A percentile compares a stretch with the other conserved stretches of the same genome.
phyloP scores from a whole-genome alignment of 768 basidiomycete species.

The Clitopilus passeckerianus region DNA sequence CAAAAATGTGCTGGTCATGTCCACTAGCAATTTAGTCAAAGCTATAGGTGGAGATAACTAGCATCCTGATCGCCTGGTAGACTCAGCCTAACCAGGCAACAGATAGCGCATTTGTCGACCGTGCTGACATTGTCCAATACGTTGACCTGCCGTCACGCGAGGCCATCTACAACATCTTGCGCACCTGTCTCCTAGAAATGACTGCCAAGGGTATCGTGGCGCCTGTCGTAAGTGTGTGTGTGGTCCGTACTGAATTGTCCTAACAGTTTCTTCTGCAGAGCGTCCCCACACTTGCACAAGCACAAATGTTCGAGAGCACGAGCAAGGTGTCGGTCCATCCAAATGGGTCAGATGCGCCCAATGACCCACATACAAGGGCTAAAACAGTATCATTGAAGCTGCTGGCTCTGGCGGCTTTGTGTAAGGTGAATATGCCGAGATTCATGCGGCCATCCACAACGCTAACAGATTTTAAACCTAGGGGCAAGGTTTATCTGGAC shows the following conservation, averaged over 20 bases:
- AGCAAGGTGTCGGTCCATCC: slow-evolving; percentile 17
- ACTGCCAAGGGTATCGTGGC: slow-evolving; percentile 67
- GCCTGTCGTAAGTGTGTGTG: slow-evolving; percentile 42
- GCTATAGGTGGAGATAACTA: slow-evolving; percentile 69
- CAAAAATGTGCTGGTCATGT: slow-evolving; percentile 94
- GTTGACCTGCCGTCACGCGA: slow-evolving; percentile 87
- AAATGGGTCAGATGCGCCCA: slow-evolving; percentile 1
- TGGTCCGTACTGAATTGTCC: background rate
- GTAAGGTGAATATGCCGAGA: slow-evolving; percentile 43
- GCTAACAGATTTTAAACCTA: slow-evolving; percentile 18
- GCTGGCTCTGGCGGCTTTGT: slow-evolving; percentile 65
- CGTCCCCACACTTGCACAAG: slow-evolving; percentile 60
- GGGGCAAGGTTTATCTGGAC: slow-evolving; percentile 85
- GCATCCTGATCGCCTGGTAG: background rate
- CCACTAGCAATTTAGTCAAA: slow-evolving; percentile 91
- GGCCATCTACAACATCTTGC: slow-evolving; percentile 90
- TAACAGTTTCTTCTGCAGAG: slow-evolving; percentile 28
- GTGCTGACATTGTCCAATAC: slow-evolving; percentile 95
- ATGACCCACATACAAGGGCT: slow-evolving; percentile 40
- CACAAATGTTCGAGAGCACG: slow-evolving; percentile 46
- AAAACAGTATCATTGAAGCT: slow-evolving; percentile 55
- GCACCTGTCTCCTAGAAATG: slow-evolving; percentile 78
- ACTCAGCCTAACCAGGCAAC: no score
- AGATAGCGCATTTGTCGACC: slow-evolving; percentile 96
- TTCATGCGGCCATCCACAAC: background rate